These are phyloP conservation scores for Cladophialophora bantiana DNA, from an alignment of 2,329 filamentous ascomycete species.

Conservation along the genomic window DNA sequence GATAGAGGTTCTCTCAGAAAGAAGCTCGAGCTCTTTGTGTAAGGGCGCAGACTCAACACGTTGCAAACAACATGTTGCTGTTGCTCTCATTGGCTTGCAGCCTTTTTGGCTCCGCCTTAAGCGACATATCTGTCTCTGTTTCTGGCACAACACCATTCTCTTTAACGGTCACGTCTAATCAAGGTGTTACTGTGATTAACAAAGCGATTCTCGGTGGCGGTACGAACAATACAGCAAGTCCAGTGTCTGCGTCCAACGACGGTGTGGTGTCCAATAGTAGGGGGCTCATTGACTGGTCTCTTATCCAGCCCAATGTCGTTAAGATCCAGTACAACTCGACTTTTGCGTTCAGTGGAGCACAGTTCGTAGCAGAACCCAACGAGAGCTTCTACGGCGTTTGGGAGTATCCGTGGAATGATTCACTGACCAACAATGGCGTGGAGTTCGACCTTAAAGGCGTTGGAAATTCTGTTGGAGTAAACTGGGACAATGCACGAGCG, in stretches of 20 bases:
- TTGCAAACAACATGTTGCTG: constrained; percentile 3
- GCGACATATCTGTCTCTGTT: background rate
- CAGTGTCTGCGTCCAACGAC: constrained; percentile 9
- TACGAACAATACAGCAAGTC: constrained; percentile 3
- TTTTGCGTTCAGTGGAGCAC: constrained; percentile 4
- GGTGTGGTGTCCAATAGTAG: constrained; percentile 2
- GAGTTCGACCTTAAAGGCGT: constrained; percentile 11
- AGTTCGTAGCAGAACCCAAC: background rate
- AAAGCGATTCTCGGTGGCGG: constrained; percentile 11
- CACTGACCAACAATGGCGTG: constrained; percentile 13
- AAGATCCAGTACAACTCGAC: constrained; percentile 16
- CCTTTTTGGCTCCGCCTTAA: constrained; percentile 3
- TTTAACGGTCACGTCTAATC: background rate
- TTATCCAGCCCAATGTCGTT: constrained; percentile 15
- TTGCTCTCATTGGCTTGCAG: background rate
- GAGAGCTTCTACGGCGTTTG: constrained; percentile 16
- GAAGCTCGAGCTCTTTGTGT: background rate
- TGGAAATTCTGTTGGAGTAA: constrained; percentile 4
- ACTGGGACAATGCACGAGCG: constrained; percentile 19
- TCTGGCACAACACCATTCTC: constrained; percentile 8
- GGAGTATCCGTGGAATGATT: constrained; percentile 18
- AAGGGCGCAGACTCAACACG: background rate
- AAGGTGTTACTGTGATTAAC: constrained; percentile 10
- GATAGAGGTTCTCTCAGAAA: background rate
- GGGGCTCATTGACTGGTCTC: constrained; percentile 12